phyloP scores from a whole-genome alignment of 2,329 filamentous ascomycete genomes.

The Aspergillus carbonarius region DNA sequence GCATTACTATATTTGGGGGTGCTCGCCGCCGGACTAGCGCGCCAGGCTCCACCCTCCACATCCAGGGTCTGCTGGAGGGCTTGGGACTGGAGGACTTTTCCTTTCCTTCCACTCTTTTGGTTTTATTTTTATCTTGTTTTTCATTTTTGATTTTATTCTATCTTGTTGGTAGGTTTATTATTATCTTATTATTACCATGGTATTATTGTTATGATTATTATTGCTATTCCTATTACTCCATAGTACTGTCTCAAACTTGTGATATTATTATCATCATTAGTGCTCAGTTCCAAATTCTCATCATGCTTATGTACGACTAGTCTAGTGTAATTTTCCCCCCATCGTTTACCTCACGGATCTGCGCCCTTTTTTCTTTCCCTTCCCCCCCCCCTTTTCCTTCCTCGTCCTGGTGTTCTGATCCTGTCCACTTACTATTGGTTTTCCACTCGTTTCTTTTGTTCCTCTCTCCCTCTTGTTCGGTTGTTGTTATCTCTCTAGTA shows the following conservation, averaged over 20 bases:
- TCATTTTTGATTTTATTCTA: not conserved
- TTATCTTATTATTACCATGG: not conserved
- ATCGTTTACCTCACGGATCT: not conserved
- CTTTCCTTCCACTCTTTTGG: conserved; percentile 1
- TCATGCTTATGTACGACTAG: not conserved
- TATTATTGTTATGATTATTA: not conserved
- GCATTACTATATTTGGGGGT: not conserved
- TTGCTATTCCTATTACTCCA: not conserved
- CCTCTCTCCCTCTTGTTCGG: not conserved
- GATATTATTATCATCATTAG: not conserved
- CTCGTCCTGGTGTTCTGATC: conserved; percentile 9
- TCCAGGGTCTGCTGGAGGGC: not conserved
- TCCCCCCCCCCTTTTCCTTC: not conserved
- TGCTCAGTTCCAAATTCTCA: not conserved
- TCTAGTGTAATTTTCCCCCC: not conserved
- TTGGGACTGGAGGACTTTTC: not conserved
- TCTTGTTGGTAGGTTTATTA: not conserved
- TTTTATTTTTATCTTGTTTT: conserved; percentile 1
- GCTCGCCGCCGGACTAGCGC: conserved; percentile 4
- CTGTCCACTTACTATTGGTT: conserved; percentile 9
- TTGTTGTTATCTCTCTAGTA: conserved; percentile 1
- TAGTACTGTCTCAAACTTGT: not conserved
- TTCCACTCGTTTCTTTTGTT: conserved; percentile 7
- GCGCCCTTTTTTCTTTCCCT: not conserved
- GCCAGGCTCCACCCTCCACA: conserved; percentile 12